Base-by-base conservation (phyloP, 179 eudicot species). In the Patellifolia procumbens region DNA sequence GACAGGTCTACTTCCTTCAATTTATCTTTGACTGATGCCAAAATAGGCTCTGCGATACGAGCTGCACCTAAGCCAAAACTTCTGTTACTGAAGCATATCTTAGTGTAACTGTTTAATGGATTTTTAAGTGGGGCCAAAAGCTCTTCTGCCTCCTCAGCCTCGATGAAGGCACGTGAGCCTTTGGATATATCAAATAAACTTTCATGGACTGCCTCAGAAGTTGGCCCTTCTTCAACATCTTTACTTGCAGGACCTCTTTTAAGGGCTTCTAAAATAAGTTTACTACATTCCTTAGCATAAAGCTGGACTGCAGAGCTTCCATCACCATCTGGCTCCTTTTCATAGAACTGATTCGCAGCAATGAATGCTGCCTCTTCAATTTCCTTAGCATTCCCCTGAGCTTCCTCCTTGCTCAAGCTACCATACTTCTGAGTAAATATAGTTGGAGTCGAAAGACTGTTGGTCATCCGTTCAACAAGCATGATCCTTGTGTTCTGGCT, bases 241-340 rank as follows among this genome's bases (percentile, higher is more conserved):
- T 84, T 85, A 0, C 37, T 64, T 19, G 17, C 77, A 37, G 84
- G 80, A 2, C 89, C 88, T 74, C 75, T 79, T 76, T 87, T 90
- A 0, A 90, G 86, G 62, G 86, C 89, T 73, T 88, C 92, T 28
- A 90, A 76, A 20, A 88, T 83, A 24, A 88, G 92, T 72, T 87
- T 86, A 80, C 94, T 90, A 78, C 89, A 90, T 72, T 90, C 94
- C 81, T 78, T 88, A 37, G 94, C 94, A 83, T 90, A 90, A 70
- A 86, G 75, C 67, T 90, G 92, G 73, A 90, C 88, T 4, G 94
- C 94, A 35, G 88, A 85, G 76, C 86, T 75, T 42, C 93, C 93
- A 86, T 89, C 93, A 75, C 93, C 93, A 85, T 88, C 94, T 4
- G 94, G 92, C 80, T 90, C 92, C 69, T 87, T 88, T 59, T 85